These are phyloP conservation scores for Artemisia annua DNA, from an alignment of 129 eudicot species.

Conservation along the genomic window DNA sequence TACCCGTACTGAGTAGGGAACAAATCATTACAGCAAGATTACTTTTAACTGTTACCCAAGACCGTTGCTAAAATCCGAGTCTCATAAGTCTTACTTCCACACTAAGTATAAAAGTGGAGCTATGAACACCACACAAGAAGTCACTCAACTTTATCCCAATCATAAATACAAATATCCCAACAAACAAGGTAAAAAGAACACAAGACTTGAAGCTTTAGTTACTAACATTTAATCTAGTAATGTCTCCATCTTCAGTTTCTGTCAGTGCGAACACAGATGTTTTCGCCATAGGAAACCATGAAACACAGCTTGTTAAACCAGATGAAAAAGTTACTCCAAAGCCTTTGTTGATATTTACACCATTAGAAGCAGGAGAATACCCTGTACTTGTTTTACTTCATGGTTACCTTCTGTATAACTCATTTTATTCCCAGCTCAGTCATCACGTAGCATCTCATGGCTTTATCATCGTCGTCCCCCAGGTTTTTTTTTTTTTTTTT, in stretches of 20 bases:
- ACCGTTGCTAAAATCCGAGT: not conserved
- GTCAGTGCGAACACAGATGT: conserved; percentile 30
- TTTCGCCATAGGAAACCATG: conserved; percentile 49
- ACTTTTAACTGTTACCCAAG: not conserved
- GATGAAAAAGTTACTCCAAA: conserved; percentile 56
- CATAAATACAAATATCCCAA: conserved; percentile 16
- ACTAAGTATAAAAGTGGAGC: conserved; percentile 24
- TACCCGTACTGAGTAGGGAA: too few relatives aligned
- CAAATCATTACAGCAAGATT: not conserved
- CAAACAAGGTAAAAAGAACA: not conserved
- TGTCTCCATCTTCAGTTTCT: conserved; percentile 39
- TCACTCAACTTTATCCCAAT: conserved; percentile 37
- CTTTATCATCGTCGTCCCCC: conserved; percentile 79
- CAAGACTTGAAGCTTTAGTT: not conserved
- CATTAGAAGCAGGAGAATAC: conserved; percentile 48
- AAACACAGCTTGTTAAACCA: conserved; percentile 35
- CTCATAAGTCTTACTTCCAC: not conserved
- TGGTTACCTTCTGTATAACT: conserved; percentile 68
- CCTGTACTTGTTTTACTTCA: conserved; percentile 72
- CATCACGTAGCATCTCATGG: conserved; percentile 91
- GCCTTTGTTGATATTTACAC: conserved; percentile 59
- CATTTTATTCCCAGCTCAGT: conserved; percentile 76
- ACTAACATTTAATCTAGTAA: not conserved
- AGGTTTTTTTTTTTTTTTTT: conserved; percentile 47
- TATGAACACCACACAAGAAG: conserved; percentile 36